These are phyloP conservation scores for Fusarium austroafricanum DNA, from an alignment of 2,329 filamentous ascomycete species.

Conservation along the genomic window DNA sequence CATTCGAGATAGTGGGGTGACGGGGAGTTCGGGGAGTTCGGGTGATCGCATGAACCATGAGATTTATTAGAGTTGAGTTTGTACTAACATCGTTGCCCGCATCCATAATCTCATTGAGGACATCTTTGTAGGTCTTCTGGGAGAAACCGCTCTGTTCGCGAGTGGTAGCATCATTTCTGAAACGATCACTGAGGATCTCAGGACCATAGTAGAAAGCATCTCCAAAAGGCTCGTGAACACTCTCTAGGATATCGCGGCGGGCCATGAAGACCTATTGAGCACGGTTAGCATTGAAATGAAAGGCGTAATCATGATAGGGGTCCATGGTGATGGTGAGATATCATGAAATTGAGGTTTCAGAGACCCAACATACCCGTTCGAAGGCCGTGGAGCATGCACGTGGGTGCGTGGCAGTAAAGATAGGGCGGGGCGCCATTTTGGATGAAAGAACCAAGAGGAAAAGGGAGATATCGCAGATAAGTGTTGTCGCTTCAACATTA, in stretches of 20 bases:
- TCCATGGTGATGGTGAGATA: not conserved
- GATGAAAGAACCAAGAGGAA: conserved; percentile 46
- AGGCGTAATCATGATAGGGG: not conserved
- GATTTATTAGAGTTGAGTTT: conserved; percentile 18
- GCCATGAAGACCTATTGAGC: conserved; percentile 90
- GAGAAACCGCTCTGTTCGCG: conserved; percentile 73
- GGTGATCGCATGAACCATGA: conserved; percentile 27
- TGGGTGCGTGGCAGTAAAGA: conserved; percentile 95
- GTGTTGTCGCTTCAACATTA: conserved; percentile 45
- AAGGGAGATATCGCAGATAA: conserved; percentile 46
- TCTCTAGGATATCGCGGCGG: conserved; percentile 81
- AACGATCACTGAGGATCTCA: conserved; percentile 84
- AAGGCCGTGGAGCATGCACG: conserved; percentile 97
- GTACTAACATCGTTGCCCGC: conserved; percentile 77
- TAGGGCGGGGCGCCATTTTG: conserved; percentile 74
- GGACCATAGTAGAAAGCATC: conserved; percentile 97
- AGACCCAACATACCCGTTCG: conserved; percentile 76
- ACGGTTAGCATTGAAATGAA: conserved; percentile 11
- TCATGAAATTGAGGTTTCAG: not conserved
- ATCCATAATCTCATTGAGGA: conserved; percentile 80
- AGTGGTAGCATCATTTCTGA: conserved; percentile 71
- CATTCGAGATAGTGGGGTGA: conserved; percentile 23
- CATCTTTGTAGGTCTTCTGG: conserved; percentile 77
- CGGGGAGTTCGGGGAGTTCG: conserved; percentile 38
- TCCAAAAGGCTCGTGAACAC: conserved; percentile 95